Conservation (phyloP, 805 yeast species). For the Saccharomycopsis lassenensis region DNA sequence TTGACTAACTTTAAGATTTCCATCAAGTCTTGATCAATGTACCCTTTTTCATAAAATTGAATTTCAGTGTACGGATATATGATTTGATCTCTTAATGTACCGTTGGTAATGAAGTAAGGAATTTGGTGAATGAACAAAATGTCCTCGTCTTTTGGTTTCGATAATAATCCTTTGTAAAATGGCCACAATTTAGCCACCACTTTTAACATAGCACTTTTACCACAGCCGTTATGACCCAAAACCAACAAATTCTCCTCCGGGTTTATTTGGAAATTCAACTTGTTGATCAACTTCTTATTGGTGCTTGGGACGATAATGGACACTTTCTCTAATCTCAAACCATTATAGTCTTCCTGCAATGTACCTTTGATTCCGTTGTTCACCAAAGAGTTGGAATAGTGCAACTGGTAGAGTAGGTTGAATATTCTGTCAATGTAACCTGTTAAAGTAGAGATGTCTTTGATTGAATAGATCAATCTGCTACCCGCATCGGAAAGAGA, state of each 20-base stretch:
- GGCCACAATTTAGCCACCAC: constrained; percentile 91
- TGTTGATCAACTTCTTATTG: constrained; percentile 51
- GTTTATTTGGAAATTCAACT: constrained; percentile 44
- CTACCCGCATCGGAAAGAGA: constrained; percentile 94
- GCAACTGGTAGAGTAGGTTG: constrained; percentile 61
- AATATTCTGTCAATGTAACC: constrained; percentile 86
- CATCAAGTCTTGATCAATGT: constrained; percentile 57
- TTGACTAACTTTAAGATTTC: constrained; percentile 65
- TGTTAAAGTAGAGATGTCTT: constrained; percentile 81
- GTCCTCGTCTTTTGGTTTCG: constrained; percentile 64
- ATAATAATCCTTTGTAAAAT: constrained; percentile 65
- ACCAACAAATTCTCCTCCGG: constrained; percentile 64
- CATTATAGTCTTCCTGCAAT: constrained; percentile 62
- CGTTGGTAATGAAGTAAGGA: constrained; percentile 65
- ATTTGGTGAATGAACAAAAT: constrained; percentile 76
- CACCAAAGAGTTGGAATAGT: constrained; percentile 60
- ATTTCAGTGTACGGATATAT: constrained; percentile 75
- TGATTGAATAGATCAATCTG: constrained; percentile 86
- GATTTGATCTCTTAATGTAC: constrained; percentile 82
- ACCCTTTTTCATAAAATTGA: constrained; percentile 66
- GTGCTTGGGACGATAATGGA: constrained; percentile 74
- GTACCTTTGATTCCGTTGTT: constrained; percentile 64
- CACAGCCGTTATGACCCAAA: constrained; percentile 81
- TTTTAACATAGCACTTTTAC: constrained; percentile 79
- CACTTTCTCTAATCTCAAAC: constrained; percentile 73